Percentiles rank a stretch among this genome's conserved stretches.
Evolutionary conservation across 768 basidiomycete genomes (phyloP).

Genomic region (Psilocybe cyanescens): DNA sequence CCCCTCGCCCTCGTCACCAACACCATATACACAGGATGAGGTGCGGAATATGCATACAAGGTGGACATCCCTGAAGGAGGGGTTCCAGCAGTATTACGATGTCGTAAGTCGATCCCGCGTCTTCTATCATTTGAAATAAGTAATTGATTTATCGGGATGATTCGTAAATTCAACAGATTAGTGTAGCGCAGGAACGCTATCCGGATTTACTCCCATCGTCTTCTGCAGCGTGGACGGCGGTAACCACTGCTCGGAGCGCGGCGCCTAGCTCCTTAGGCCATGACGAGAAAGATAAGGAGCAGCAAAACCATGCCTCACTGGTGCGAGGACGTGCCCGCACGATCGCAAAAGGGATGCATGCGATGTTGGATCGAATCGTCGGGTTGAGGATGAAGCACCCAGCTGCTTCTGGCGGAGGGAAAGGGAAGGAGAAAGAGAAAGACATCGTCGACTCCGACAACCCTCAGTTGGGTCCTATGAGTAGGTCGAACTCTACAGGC

Average conservation of each 20-base stretch:
- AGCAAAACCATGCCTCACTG: neutral
- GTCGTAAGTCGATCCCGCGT: conserved; percentile 21
- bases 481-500: neutral
- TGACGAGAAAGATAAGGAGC: neutral
- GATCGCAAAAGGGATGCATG: neutral
- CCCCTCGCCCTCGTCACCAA: conserved; percentile 11
- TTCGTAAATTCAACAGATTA: conserved; percentile 24
- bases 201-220: conserved; percentile 30
- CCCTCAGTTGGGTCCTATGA: neutral
- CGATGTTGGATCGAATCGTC: neutral
- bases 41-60: conserved; percentile 12
- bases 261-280: neutral
- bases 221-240: conserved; percentile 31
- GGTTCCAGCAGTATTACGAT: conserved; percentile 31
- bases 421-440: neutral
- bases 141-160: neutral
- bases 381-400: neutral
- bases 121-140: neutral
- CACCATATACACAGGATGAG: conserved; percentile 4
- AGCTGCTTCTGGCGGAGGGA: neutral
- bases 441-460: neutral
- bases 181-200: conserved; percentile 28
- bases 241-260: conserved; percentile 20
- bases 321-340: neutral
- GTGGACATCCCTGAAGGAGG: conserved; percentile 27